Evolutionary conservation across 192 early-diverging fungal genomes (phyloP), one percentile per base, ranked within the genome.

Genomic region (Podila minutissima): DNA sequence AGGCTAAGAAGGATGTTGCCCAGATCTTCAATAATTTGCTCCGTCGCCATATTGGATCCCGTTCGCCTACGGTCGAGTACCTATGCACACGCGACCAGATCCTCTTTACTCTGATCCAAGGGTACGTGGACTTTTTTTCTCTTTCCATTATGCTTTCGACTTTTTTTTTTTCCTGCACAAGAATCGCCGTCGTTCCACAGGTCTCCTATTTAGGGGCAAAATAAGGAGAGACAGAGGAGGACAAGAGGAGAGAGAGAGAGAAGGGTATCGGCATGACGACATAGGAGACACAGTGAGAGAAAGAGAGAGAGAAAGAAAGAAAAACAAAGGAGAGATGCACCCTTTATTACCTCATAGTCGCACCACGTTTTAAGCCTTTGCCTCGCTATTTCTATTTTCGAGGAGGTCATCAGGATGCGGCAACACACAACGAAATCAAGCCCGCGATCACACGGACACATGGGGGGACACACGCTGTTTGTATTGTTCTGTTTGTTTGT

Each of bases 1-100:
- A 95, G 83, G 95, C 95, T 64, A 94, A 95, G 82, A 99, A 99
- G 87, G 98, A 99, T 74, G 97, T 98, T 28, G 93, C 95, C 68
- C 93, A 95, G 78, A 98, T 99, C 70, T 99, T 99, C 85, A 97
- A 97, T 81, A 97, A 97, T 70, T 89, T 99, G 62, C 88, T 99
- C 59, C 89, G 97, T 71, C 89, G 98, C 72, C 94, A 96, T 82
- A 95, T 98, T 74, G 97, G 97, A 51, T 91, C 95, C 7, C 91
- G 97, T 66, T 95, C 94, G 75, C 98, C 98, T 15, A 99, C 97
- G 0, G 94, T 97, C 62, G 98, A 99, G 81, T 97, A 98, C 76
- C 91, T 99, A 67, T 90, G 90, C 81, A 93, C 88, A 24, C 87
- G 92, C 66, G 93, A 95, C 69, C 92, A 94, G 60, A 93, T 98